Evolutionary conservation across 805 yeast genomes (phyloP).

Genomic region (Ogataea naganishii): DNA sequence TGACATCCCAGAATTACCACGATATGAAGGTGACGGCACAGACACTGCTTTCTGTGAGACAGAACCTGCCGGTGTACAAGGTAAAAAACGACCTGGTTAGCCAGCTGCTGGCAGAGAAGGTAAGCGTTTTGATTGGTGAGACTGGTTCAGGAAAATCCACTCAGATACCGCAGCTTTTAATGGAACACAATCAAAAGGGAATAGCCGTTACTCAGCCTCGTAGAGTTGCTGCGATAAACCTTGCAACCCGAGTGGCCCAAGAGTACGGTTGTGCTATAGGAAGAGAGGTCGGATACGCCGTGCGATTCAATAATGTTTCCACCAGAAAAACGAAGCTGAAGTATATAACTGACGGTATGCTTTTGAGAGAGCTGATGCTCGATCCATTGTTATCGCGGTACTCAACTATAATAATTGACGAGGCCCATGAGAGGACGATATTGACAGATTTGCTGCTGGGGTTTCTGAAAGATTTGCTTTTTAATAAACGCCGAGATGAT

Average conservation of each 20-base stretch:
- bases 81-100: conserved; percentile 56
- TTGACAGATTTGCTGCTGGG: conserved; percentile 87
- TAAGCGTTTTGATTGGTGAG: conserved; percentile 84
- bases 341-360: conserved; percentile 96
- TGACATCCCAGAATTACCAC: conserved; percentile 4
- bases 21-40: conserved; percentile 30
- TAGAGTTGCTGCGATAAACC: conserved; percentile 92
- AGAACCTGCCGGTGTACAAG: conserved; percentile 66
- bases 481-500: conserved; percentile 35
- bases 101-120: conserved; percentile 47
- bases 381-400: conserved; percentile 58
- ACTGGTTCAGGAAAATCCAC: conserved; percentile 98
- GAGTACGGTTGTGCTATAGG: conserved; percentile 78
- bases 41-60: conserved; percentile 41
- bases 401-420: conserved; percentile 78
- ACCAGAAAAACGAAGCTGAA: conserved; percentile 57
- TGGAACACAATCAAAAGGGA: conserved; percentile 40
- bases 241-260: conserved; percentile 87
- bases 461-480: conserved; percentile 61
- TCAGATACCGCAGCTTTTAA: conserved; percentile 88
- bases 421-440: conserved; percentile 95
- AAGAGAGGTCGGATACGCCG: conserved; percentile 82
- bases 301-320: conserved; percentile 74
- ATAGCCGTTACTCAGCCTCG: conserved; percentile 96
- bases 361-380: conserved; percentile 81